Evolutionary conservation across 2,329 filamentous ascomycete species (phyloP).

Genomic region (Fusarium falciforme): DNA sequence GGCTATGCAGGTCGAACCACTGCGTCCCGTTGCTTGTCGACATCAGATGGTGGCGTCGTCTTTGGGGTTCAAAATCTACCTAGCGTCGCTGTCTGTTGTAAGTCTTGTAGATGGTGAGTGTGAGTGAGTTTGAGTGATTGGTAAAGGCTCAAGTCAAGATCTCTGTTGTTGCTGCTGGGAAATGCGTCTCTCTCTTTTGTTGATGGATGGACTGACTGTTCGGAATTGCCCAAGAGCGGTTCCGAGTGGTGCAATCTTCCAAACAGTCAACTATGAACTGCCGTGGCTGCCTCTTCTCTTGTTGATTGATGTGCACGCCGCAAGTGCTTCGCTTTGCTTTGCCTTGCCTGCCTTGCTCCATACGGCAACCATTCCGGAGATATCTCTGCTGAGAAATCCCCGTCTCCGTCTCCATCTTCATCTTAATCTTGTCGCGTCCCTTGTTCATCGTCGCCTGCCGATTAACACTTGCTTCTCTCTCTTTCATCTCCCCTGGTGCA

Average conservation of each 20-base stretch:
- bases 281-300: slow-evolving; percentile 3
- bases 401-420: slow-evolving; percentile 32
- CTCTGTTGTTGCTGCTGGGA: slow-evolving; percentile 1
- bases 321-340: neutral
- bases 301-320: neutral
- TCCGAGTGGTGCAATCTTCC: neutral
- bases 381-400: slow-evolving; percentile 21
- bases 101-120: neutral
- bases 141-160: neutral
- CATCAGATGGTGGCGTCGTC: slow-evolving; percentile 39
- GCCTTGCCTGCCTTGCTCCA: slow-evolving; percentile 26
- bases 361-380: slow-evolving; percentile 16
- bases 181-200: slow-evolving; percentile 20
- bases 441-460: slow-evolving; percentile 25
- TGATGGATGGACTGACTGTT: neutral
- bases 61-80: slow-evolving; percentile 6
- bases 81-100: neutral
- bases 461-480: slow-evolving; percentile 14
- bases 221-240: slow-evolving; percentile 3
- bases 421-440: slow-evolving; percentile 28
- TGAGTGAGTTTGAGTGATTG: neutral
- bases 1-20: slow-evolving; percentile 53
- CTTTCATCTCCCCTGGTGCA: slow-evolving; percentile 21
- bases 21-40: slow-evolving; percentile 37
- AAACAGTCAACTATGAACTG: slow-evolving; percentile 11